Base-by-base conservation (phyloP, 1,139 yeast species). In the Scheffersomyces quercinus region DNA sequence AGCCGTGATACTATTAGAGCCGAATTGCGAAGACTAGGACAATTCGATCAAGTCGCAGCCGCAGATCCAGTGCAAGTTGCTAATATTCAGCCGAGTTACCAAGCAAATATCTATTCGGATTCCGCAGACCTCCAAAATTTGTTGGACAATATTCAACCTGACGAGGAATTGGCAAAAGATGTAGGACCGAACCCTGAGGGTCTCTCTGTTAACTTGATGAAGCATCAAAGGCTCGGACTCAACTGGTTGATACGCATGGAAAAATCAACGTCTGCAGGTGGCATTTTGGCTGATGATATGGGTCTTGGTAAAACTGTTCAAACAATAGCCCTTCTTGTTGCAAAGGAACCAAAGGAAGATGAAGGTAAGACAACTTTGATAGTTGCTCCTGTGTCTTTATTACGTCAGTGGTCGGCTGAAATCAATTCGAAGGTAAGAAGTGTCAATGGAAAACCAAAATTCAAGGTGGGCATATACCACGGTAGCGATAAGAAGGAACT, bases 221-320 rank as follows among this genome's bases (percentile, higher is more conserved):
- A 84, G 51, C 98, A 93, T 68, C 99, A 93, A 65, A 75, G 89
- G 43, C 72, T 85, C 48, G 98, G 98, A 1, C 72, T 93, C 28
- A 77, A 84, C 3, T 93, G 98, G 98, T 67, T 93, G 52, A 56
- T 78, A 37, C 73, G 84, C 32, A 82, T 79, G 74, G 97, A 89
- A 54, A 67, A 71, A n/a, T 65, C 76, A 3, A 64, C 60, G 28
- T 65, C 72, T 3, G 76, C 75, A 48, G 97, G 97, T 26, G 96
- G 97, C 2, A 76, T 90, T 28, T 67, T 90, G 34, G 96, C 96
- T 0, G 97, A 90, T 66, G 97, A 88, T 67, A 90, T 90, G 97
- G 97, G 97, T 29, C 69, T 90, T 29, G 97, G 97, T 48, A 91
- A 90, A 62, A 90, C 97, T 0, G 82, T 90, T 35, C 97, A 90